Evolutionary conservation across 805 yeast genomes (phyloP), one percentile per base, ranked within the genome.

Genomic region (Spathaspora gorwiae): DNA sequence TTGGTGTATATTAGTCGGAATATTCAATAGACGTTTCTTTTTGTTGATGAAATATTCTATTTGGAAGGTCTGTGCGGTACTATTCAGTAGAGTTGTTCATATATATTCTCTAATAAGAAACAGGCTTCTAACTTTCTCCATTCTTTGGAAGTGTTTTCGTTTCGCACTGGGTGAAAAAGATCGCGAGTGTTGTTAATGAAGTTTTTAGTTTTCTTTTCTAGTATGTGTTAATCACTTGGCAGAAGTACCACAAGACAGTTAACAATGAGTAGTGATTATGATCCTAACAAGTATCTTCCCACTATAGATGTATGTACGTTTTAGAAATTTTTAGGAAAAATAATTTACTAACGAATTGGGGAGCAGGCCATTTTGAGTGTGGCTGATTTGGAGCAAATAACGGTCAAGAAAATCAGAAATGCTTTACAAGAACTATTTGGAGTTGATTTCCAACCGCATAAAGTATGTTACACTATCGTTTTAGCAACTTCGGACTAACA

Each of bases 351-450:
- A 61, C 65, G 44, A 9, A 2, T 46, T 24, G 13, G 35, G 27
- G n/a, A 14, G 9, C 37, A 80, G 86, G 89, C 95, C 1, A 85
- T 87, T 9, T 64, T 87, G 33, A 69, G 82, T 41, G 90, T 80
- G 6, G 79, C 90, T 1, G 84, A 87, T 54, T 70, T 85, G 30
- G 83, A 83, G 48, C 72, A 77, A 48, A 80, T 87, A 12, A 79
- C 90, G 0, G 89, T 85, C 6, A 84, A 84, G 60, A 76, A 78
- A 57, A 79, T 87, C 24, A 69, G 95, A 49, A 73, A 75, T 47
- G 92, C 90, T 0, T 56, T 87, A n/a, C 88, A 83, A 57, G 86
- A 79, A 49, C 67, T 87, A 30, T 85, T 81, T 54, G 78, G 75
- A 5, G 68, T 75, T 1, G 81, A 84, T 51, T 69, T 85, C 37